A percentile compares a stretch with the other conserved stretches of the same genome.
Evolutionary conservation across 352 stramenopile species (phyloP).

Genomic region (Peronospora belbahrii): DNA sequence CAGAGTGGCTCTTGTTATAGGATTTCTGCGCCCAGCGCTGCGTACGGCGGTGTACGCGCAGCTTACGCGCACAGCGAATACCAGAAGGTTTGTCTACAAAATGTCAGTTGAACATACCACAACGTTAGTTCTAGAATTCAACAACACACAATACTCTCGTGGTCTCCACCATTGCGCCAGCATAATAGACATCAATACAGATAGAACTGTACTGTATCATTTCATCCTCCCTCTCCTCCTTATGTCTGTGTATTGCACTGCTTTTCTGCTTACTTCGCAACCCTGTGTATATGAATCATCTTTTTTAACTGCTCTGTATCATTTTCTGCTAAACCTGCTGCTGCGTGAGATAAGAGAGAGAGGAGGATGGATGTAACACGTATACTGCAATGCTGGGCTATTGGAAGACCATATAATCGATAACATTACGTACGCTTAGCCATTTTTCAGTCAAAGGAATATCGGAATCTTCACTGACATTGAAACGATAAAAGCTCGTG

Average conservation of each 20-base stretch:
- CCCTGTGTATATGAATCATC: neutral
- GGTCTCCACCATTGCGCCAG: neutral
- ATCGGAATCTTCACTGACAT: constrained; percentile 38
- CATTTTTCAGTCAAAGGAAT: constrained; percentile 84
- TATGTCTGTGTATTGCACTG: neutral
- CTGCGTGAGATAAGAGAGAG: neutral
- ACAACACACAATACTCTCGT: neutral
- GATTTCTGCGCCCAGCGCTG: constrained; percentile 97
- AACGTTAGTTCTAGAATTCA: neutral
- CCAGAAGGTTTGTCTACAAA: constrained; percentile 95
- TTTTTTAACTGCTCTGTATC: neutral
- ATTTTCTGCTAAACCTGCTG: constrained; percentile 1
- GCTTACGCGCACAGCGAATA: constrained; percentile 99
- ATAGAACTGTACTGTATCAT: neutral
- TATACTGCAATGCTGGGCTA: neutral
- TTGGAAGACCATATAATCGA: neutral
- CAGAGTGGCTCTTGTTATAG: constrained; percentile 99
- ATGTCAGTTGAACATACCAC: constrained; percentile 1
- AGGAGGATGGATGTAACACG: constrained; percentile 1
- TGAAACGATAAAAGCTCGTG: neutral
- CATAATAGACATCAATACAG: neutral
- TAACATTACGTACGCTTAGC: constrained; percentile 63
- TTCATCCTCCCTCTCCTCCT: neutral
- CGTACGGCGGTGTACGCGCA: constrained; percentile 96
- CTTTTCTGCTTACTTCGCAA: neutral